Base-by-base conservation (phyloP, 257 asterid genomes). In the Przewalskia tangutica region DNA sequence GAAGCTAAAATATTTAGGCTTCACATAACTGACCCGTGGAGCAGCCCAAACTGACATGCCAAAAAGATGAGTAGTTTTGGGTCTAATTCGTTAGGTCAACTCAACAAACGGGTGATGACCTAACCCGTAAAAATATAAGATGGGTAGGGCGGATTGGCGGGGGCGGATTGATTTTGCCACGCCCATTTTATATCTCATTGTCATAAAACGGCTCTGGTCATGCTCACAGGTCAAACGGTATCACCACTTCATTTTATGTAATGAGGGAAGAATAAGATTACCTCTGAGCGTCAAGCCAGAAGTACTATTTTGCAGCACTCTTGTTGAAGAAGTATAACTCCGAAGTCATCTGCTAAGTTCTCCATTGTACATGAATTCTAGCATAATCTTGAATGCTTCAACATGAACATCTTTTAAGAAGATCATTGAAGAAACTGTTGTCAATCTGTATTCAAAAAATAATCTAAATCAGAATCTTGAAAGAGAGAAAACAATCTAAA, bases 301-400 rank as follows among this genome's bases (percentile, higher is more conserved):
- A 95, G 90, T 80, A 27, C 32, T 27, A 88, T 86, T 88, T 93
- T 95, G 90, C 99, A 95, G 84, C 97, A 95, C 77, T 95, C 99
- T 85, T 92, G 99, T 82, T 92, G 98, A 88, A 95, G 99, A 84
- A 89, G 95, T 64, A 91, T 88, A 75, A 93, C 93, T 64, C 97
- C 99, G 60, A 91, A 92, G 79, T 92, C 94, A 89, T 95, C 98
- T n/a, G 98, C 92, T 83, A 40, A 92, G 56, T 84, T 90, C 91
- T 71, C 97, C 97, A 27, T 83, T 86, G 83, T 95, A 95, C 93
- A 95, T 92, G 91, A 93, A 95, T 66, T 90, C 91, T 7, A 95
- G 92, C 97, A 95, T 91, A 77, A 86, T 82, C 81, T 59, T 68
- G 85, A 92, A 93, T n/a, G 98, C 94, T 81, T 95, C 97, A 53